A percentile compares a stretch with the other conserved stretches of the same genome.
Evolutionary conservation across 2,329 filamentous ascomycete genomes (phyloP).

Genomic region (Phialophora verrucosa): DNA sequence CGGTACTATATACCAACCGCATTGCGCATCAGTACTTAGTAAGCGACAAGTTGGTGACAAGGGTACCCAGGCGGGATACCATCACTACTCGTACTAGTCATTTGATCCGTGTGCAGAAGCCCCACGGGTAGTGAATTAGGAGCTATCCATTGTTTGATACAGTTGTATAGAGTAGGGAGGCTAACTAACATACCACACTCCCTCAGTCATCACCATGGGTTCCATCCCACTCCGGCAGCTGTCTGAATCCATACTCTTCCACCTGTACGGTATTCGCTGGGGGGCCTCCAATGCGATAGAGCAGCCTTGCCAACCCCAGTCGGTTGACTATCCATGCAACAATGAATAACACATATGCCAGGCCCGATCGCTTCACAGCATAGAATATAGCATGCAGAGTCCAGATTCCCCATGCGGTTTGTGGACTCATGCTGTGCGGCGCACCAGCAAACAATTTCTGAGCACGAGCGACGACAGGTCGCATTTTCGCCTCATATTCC

Average conservation of each 20-base stretch:
- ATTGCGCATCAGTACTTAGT: not conserved
- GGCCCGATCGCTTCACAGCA: conserved; percentile 17
- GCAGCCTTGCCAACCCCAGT: not conserved
- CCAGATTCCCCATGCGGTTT: conserved; percentile 38
- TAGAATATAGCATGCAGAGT: conserved; percentile 21
- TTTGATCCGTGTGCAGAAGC: not conserved
- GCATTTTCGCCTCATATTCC: conserved; percentile 39
- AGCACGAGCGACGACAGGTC: conserved; percentile 39
- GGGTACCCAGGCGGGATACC: too few species aligned
- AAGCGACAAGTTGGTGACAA: too few species aligned
- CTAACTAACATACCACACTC: not conserved
- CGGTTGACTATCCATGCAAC: conserved; percentile 8
- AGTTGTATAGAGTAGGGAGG: not conserved
- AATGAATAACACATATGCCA: conserved; percentile 30
- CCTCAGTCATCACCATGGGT: not conserved
- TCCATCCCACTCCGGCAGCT: conserved; percentile 28
- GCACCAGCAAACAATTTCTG: conserved; percentile 40
- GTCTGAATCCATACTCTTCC: conserved; percentile 41
- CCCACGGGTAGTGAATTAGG: not conserved
- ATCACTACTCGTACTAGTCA: too few species aligned
- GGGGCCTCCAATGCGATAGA: conserved; percentile 32
- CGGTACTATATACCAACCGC: not conserved
- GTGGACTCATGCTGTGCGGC: conserved; percentile 32
- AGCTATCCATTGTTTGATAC: not conserved
- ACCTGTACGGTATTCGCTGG: conserved; percentile 38